phyloP scores from a whole-genome alignment of 2,329 filamentous ascomycete species.

The Monosporascus sp. region DNA sequence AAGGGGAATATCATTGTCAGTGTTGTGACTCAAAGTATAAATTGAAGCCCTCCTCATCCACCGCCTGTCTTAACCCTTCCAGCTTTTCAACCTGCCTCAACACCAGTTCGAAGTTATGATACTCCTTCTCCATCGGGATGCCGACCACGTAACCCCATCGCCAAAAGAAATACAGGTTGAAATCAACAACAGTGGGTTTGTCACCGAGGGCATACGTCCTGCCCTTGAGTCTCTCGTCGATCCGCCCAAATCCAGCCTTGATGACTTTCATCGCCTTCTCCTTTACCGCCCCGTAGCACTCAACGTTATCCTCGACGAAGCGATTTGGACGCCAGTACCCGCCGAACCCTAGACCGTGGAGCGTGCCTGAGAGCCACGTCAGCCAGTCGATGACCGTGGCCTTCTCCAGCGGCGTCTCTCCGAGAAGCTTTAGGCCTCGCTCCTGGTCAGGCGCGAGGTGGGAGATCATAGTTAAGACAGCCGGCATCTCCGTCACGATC shows the following conservation, averaged over 20 bases:
- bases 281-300: constrained; percentile 6
- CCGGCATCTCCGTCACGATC: constrained; percentile 27
- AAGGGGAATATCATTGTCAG: neutral
- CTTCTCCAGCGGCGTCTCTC: constrained; percentile 9
- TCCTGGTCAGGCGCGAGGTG: constrained; percentile 12
- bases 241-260: constrained; percentile 8
- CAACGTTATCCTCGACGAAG: constrained; percentile 16
- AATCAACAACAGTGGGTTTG: constrained; percentile 15
- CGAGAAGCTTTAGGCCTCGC: constrained; percentile 14
- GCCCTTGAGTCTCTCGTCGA: constrained; percentile 11
- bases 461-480: constrained; percentile 27
- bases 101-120: constrained; percentile 9
- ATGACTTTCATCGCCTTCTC: constrained; percentile 9
- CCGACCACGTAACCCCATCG: constrained; percentile 8
- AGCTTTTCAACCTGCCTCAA: constrained; percentile 9
- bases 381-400: constrained; percentile 28
- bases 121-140: constrained; percentile 9
- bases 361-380: constrained; percentile 25
- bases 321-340: constrained; percentile 19
- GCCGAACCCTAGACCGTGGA: constrained; percentile 25
- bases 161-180: constrained; percentile 17
- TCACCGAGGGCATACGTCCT: constrained; percentile 13
- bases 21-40: neutral
- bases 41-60: neutral
- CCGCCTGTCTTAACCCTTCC: constrained; percentile 5